These are phyloP conservation scores for Pseudonitzschia delicatissima DNA, from an alignment of 108 stramenopile genomes.

Conservation along the genomic window DNA sequence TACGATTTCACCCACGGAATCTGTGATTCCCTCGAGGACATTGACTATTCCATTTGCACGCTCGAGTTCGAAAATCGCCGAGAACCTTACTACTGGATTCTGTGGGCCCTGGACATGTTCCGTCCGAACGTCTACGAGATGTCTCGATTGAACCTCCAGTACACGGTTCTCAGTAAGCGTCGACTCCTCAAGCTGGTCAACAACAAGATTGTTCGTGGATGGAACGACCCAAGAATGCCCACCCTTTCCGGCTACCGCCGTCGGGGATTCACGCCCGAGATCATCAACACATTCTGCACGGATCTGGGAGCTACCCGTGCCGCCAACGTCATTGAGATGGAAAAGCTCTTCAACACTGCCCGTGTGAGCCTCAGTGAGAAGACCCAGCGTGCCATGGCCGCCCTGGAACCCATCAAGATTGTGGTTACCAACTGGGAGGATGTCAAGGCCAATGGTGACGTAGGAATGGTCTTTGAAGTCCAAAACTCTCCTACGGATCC, in stretches of 20 bases:
- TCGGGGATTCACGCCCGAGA: slow-evolving; percentile 92
- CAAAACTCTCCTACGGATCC: slow-evolving; percentile 87
- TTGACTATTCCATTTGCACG: slow-evolving; percentile 98
- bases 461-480: slow-evolving; percentile 57
- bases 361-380: slow-evolving; percentile 51
- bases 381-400: slow-evolving; percentile 90
- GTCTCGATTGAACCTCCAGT: slow-evolving; percentile 89
- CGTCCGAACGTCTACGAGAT: slow-evolving; percentile 93
- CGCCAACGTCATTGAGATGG: slow-evolving; percentile 89
- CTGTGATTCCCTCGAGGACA: slow-evolving; percentile 94
- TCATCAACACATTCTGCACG: slow-evolving; percentile 93
- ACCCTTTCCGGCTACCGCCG: slow-evolving; percentile 93
- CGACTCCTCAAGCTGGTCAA: slow-evolving; percentile 93
- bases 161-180: slow-evolving; percentile 96
- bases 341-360: slow-evolving; percentile 71
- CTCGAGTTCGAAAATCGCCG: slow-evolving; percentile 98
- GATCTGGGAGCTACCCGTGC: slow-evolving; percentile 95
- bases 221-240: slow-evolving; percentile 99
- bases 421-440: slow-evolving; percentile 77
- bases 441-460: slow-evolving; percentile 26
- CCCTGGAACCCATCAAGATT: slow-evolving; percentile 84
- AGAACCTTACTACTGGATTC: slow-evolving; percentile 98
- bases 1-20: slow-evolving; percentile 99
- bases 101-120: slow-evolving; percentile 94
- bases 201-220: slow-evolving; percentile 75